phyloP scores from a whole-genome alignment of 192 early-diverging fungal species.

The Podila clonocystis region DNA sequence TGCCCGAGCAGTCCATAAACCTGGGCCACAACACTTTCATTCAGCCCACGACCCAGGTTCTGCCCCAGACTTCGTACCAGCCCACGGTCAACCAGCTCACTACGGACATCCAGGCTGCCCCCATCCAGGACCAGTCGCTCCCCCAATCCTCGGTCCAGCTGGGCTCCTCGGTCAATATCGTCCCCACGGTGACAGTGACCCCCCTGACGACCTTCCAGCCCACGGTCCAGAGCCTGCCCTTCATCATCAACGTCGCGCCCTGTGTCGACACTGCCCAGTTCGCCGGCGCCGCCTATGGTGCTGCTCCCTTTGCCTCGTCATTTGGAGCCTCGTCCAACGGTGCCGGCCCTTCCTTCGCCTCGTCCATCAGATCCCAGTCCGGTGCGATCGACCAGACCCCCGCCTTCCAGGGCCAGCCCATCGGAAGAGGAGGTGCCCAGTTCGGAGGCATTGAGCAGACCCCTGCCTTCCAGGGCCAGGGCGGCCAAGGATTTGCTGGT shows the following conservation, averaged over 20 bases:
- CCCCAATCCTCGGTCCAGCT: conserved; percentile 8
- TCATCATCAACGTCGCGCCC: conserved; percentile 21
- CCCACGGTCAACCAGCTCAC: conserved; percentile 37
- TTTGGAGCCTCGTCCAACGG: neutral
- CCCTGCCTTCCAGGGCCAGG: neutral
- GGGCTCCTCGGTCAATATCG: conserved; percentile 14
- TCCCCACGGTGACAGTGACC: conserved; percentile 9
- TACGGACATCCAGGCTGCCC: conserved; percentile 6
- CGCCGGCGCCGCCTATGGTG: neutral
- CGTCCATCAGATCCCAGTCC: neutral
- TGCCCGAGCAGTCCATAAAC: conserved; percentile 34
- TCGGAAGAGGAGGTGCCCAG: neutral
- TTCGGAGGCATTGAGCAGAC: neutral
- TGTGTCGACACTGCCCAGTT: conserved; percentile 3
- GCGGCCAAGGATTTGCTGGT: too few species aligned
- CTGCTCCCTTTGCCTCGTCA: neutral
- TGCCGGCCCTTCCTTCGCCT: neutral
- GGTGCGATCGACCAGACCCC: neutral
- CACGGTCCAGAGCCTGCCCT: conserved; percentile 26
- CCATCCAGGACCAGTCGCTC: conserved; percentile 6
- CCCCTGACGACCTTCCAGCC: conserved; percentile 32
- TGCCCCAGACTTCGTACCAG: conserved; percentile 39
- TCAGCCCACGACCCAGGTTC: conserved; percentile 36
- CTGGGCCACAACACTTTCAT: conserved; percentile 35
- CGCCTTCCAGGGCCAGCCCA: neutral